Evolutionary conservation across 2,329 filamentous ascomycete species (phyloP).

Genomic region (Neofusicoccum laricinum): DNA sequence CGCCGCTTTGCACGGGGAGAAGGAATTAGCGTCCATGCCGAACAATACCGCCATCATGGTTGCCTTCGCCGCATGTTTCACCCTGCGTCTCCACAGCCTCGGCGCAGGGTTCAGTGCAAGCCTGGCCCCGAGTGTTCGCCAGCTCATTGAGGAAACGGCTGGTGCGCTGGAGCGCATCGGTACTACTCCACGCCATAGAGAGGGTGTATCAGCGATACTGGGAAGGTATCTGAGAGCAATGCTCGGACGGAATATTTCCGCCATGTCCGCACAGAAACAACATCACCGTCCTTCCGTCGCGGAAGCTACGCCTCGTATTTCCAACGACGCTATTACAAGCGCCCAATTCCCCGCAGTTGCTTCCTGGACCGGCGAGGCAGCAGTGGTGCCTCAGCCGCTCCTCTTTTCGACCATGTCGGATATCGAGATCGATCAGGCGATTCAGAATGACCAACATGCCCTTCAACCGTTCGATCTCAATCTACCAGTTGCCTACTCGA

Average conservation of each 20-base stretch:
- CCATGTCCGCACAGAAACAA: slow-evolving; percentile 34
- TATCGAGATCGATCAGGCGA: slow-evolving; percentile 63
- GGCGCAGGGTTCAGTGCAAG: slow-evolving; percentile 36
- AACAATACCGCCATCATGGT: slow-evolving; percentile 80
- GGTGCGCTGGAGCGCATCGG: slow-evolving; percentile 68
- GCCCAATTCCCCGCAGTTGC: slow-evolving; percentile 13
- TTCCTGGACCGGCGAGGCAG: slow-evolving; percentile 20
- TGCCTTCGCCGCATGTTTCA: slow-evolving; percentile 67
- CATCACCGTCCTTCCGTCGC: slow-evolving; percentile 17
- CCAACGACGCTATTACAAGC: slow-evolving; percentile 15
- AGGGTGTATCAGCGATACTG: slow-evolving; percentile 63
- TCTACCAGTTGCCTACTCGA: slow-evolving; percentile 56
- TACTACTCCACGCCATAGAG: slow-evolving; percentile 62
- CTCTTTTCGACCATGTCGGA: slow-evolving; percentile 69
- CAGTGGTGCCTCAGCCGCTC: slow-evolving; percentile 49
- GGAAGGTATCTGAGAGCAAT: slow-evolving; percentile 51
- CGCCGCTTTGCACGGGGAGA: slow-evolving; percentile 69
- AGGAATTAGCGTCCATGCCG: slow-evolving; percentile 69
- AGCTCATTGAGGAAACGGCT: slow-evolving; percentile 60
- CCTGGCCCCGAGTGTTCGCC: slow-evolving; percentile 49
- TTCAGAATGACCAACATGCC: slow-evolving; percentile 58
- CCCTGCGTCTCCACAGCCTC: slow-evolving; percentile 47
- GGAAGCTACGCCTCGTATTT: background rate
- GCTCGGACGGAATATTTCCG: slow-evolving; percentile 12
- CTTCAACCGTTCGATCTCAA: slow-evolving; percentile 56